Base-by-base conservation (phyloP, 2,329 filamentous ascomycete genomes). In the Pestalotiopsis sp. region DNA sequence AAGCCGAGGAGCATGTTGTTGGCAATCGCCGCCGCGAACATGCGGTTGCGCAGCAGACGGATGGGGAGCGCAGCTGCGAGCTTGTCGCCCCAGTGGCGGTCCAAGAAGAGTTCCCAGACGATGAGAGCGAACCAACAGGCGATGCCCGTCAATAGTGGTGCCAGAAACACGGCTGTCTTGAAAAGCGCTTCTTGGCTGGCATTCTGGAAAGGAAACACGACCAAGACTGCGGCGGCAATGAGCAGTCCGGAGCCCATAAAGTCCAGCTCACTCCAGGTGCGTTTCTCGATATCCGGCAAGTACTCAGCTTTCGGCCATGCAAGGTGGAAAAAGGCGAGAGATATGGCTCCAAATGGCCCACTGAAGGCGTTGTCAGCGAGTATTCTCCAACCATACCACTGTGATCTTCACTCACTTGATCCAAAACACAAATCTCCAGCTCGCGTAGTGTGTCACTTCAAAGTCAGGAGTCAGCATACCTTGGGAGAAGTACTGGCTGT, bases 191-290 rank as follows among this genome's bases (percentile, higher is more conserved):
- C 74, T 1, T 84, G 75, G 1, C 84, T 84, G 3, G 82, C 82
- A 70, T 84, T 84, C 72, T 90, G 87, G 68, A 90, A 89, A 1
- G 88, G 80, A 71, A 89, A 89, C 0, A 89, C 85, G 4, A 89
- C 80, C 2, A 90, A 81, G 0, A 87, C 84, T 0, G 87, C 84
- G 1, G 86, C 84, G 3, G 84, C 79, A 9, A 90, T 81, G 13
- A 89, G 77, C 25, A 90, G 79, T n/a, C 85, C 70, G 0, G 86
- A 86, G 12, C 88, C 87, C 4, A 86, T 57, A 66, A 85, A 82
- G 71, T 90, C 88, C 52, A 90, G 78, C 59, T 86, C 81, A 38
- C 76, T 82, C 84, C 84, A 87, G 3, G 80, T 76, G 41, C 82
- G 79, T 36, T 78, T 78, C 59, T 83, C 75, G 4, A 80, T 69